A percentile compares a stretch with the other conserved stretches of the same genome.
phyloP scores from a whole-genome alignment of 768 basidiomycete species.

The Mycena maculata region DNA sequence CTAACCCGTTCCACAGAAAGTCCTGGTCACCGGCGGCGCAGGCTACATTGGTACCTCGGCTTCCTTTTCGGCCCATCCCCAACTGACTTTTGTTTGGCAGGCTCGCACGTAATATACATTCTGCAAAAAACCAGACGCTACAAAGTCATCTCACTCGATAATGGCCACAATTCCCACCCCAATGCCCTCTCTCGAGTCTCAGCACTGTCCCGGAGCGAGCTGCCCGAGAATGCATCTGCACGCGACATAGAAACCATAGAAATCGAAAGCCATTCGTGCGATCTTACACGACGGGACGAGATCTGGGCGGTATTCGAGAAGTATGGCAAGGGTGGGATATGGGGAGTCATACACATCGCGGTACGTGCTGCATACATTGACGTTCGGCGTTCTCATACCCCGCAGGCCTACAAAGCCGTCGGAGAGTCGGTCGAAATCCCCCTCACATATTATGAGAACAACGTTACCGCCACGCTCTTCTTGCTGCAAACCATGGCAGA shows the following conservation, averaged over 20 bases:
- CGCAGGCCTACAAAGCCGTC: conserved; percentile 95
- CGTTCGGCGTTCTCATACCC: background rate
- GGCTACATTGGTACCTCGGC: conserved; percentile 34
- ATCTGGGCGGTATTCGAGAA: conserved; percentile 83
- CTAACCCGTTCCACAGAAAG: conserved; percentile 25
- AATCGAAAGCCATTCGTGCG: conserved; percentile 76
- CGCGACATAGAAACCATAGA: conserved; percentile 77
- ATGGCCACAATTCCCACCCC: conserved; percentile 91
- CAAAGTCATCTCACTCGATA: conserved; percentile 95
- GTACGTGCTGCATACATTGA: conserved; percentile 60
- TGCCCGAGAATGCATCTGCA: conserved; percentile 73
- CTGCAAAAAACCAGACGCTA: conserved; percentile 89
- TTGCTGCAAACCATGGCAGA: conserved; percentile 90
- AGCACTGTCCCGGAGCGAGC: conserved; percentile 79
- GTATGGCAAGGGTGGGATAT: conserved; percentile 91
- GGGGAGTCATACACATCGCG: conserved; percentile 97
- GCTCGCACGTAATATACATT: conserved; percentile 92
- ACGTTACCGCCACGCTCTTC: conserved; percentile 88
- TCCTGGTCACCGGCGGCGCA: conserved; percentile 31
- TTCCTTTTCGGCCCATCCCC: conserved; percentile 17
- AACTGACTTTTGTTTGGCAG: conserved; percentile 51
- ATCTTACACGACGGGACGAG: conserved; percentile 79
- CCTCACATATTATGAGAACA: conserved; percentile 92
- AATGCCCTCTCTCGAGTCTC: conserved; percentile 80
- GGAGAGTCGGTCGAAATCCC: conserved; percentile 97